Percentiles rank a stretch among this genome's conserved stretches.
Conservation (phyloP, 179 eudicot species). For the Drosera spatulata region DNA sequence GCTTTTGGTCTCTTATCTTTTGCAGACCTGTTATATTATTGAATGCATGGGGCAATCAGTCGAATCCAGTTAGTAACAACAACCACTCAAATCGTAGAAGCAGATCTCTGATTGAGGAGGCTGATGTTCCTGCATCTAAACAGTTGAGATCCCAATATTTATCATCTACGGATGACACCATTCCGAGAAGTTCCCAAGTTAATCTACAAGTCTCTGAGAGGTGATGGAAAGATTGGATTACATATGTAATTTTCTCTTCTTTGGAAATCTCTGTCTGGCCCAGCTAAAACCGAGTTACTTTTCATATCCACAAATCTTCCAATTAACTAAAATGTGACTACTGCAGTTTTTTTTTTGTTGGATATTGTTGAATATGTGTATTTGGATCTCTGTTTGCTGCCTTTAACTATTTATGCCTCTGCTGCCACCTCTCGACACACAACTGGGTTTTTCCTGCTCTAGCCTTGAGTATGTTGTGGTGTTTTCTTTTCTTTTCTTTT, state of each 20-base stretch:
- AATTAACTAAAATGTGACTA: background rate
- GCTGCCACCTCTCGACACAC: background rate
- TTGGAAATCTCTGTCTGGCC: background rate
- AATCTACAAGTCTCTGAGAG: constrained; percentile 10
- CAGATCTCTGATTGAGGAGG: constrained; percentile 8
- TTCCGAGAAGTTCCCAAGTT: constrained; percentile 10
- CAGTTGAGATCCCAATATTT: constrained; percentile 20
- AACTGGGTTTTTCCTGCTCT: background rate
- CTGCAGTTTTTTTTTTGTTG: background rate
- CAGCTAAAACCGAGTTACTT: background rate
- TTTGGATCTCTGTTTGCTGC: background rate
- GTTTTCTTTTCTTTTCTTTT: background rate
- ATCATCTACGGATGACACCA: constrained; percentile 12
- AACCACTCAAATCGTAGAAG: constrained; percentile 12
- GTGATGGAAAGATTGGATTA: constrained; percentile 8
- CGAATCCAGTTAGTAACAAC: constrained; percentile 11
- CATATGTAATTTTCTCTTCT: background rate
- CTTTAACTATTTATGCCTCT: background rate
- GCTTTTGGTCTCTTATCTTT: background rate
- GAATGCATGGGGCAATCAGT: constrained; percentile 15
- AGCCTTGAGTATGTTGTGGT: background rate
- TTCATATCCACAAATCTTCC: background rate
- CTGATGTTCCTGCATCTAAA: constrained; percentile 10
- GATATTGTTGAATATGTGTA: too few relatives aligned
- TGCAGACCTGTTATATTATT: constrained; percentile 19